phyloP scores from a whole-genome alignment of 2,329 filamentous ascomycete species.

The Camptophora hylomeconis region DNA sequence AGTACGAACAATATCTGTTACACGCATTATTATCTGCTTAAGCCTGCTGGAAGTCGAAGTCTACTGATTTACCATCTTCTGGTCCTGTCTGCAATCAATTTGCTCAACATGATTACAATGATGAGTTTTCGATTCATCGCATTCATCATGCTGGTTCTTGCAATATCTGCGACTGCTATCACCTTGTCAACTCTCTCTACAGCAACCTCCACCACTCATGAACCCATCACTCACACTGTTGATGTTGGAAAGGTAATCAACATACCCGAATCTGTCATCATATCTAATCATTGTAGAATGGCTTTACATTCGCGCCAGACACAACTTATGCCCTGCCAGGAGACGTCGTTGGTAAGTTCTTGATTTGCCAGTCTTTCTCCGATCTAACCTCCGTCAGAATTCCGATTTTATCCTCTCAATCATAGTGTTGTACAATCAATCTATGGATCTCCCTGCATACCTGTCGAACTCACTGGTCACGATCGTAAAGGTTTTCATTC shows the following conservation, averaged over 20 bases:
- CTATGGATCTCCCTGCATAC: constrained; percentile 49
- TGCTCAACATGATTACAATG: too few relatives aligned
- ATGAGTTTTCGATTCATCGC: too few relatives aligned
- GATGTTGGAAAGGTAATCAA: constrained; percentile 7
- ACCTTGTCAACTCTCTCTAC: too few relatives aligned
- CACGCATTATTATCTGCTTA: too few relatives aligned
- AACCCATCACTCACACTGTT: constrained; percentile 13
- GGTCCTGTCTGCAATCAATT: too few relatives aligned
- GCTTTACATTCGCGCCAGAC: constrained; percentile 14
- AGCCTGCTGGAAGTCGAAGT: too few relatives aligned
- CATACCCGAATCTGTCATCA: not conserved
- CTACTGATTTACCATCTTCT: too few relatives aligned
- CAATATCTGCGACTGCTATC: too few relatives aligned
- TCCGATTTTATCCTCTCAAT: constrained; percentile 48
- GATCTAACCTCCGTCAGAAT: constrained; percentile 20
- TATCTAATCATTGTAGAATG: constrained; percentile 8
- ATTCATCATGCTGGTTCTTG: too few relatives aligned
- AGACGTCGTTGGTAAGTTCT: constrained; percentile 11
- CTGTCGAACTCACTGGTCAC: constrained; percentile 40
- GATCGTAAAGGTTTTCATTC: constrained; percentile 42
- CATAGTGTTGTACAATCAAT: constrained; percentile 53
- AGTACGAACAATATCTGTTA: too few relatives aligned
- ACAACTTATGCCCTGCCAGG: constrained; percentile 12
- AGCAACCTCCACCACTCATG: constrained; percentile 8
- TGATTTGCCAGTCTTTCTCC: not conserved